phyloP scores from a whole-genome alignment of 164 flowering plant species.

The Tetrastigma voinierianum region DNA sequence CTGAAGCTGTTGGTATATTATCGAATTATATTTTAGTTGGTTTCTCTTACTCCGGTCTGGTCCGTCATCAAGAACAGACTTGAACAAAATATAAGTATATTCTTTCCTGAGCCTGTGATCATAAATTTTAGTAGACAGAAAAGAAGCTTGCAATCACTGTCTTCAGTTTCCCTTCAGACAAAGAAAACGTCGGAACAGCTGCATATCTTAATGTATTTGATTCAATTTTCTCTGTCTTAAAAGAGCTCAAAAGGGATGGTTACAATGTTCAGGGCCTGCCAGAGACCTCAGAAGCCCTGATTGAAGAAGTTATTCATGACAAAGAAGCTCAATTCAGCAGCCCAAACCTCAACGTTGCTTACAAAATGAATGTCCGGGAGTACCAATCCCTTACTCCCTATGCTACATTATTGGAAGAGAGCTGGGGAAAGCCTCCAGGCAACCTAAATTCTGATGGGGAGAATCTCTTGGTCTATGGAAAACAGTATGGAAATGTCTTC shows the following conservation, averaged over 20 bases:
- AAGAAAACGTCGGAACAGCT: conserved; percentile 97
- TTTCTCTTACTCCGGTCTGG: no score
- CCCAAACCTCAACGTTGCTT: conserved; percentile 91
- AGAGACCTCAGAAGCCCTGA: conserved; percentile 77
- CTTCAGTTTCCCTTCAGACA: conserved; percentile 99
- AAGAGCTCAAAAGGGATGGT: no score
- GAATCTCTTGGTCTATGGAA: conserved; percentile 91
- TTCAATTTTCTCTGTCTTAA: conserved; percentile 83
- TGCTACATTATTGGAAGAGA: conserved; percentile 83
- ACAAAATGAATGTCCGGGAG: conserved; percentile 92
- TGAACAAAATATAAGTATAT: neutral
- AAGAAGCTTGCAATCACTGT: conserved; percentile 96
- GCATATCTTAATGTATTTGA: conserved; percentile 97
- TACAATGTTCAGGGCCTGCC: conserved; percentile 98
- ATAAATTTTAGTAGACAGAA: conserved; percentile 58
- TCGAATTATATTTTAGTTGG: no score
- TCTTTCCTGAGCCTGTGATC: conserved; percentile 7
- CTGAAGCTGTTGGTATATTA: no score
- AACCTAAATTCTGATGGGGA: conserved; percentile 96
- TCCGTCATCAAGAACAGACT: no score
- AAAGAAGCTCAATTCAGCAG: conserved; percentile 99
- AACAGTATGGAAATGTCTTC: conserved; percentile 92
- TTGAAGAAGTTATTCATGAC: conserved; percentile 89
- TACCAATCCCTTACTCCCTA: conserved; percentile 88
- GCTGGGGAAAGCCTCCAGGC: conserved; percentile 99